Base-by-base conservation (phyloP, 768 basidiomycete species). In the Hydnomerulius pinastri region DNA sequence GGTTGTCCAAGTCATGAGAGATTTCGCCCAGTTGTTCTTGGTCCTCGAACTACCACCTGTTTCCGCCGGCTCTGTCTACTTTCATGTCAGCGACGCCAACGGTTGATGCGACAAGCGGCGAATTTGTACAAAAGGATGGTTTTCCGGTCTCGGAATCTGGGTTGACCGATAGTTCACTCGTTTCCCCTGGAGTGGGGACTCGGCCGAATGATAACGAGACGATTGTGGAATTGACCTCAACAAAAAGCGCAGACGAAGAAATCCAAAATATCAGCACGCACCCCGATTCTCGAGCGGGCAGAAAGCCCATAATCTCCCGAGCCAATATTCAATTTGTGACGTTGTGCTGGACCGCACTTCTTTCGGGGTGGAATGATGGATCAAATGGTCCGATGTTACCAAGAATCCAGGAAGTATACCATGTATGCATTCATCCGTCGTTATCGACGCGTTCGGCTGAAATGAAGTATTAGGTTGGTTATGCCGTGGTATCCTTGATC, bases 401-500 rank as follows among this genome's bases (percentile, higher is more conserved):
- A 2, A 52, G 43, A 12, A 49, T 56, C 11, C 55, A 54, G 29
- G 30, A 43, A 32, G 39, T 51, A 2, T 51, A 54, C 32, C 46
- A 47, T 33, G 50, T 55, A 43, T 20, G 54, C 37, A 10, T 6
- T 43, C 23, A 32, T 27, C 6, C 2, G 12, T 8, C n/a, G n/a
- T n/a, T n/a, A n/a, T 35, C 9, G 20, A n/a, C n/a, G 18, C 21
- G 33, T 15, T 21, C 2, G 6, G 12, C n/a, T 25, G 40, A 41
- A 45, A 49, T n/a, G 18, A 4, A 18, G 40, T n/a, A n/a, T n/a
- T n/a, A 81, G 78, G 69, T 83, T 17, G 71, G 71, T 8, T 84
- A 78, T 54, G 65, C 75, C 1, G 49, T 78, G 8, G 81, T 85
- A 10, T 83, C 82, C 0, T 53, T 83, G 21, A 70, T 83, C 23